These are phyloP conservation scores for Aspergillus udagawae DNA, from an alignment of 2,329 filamentous ascomycete genomes.

Conservation along the genomic window DNA sequence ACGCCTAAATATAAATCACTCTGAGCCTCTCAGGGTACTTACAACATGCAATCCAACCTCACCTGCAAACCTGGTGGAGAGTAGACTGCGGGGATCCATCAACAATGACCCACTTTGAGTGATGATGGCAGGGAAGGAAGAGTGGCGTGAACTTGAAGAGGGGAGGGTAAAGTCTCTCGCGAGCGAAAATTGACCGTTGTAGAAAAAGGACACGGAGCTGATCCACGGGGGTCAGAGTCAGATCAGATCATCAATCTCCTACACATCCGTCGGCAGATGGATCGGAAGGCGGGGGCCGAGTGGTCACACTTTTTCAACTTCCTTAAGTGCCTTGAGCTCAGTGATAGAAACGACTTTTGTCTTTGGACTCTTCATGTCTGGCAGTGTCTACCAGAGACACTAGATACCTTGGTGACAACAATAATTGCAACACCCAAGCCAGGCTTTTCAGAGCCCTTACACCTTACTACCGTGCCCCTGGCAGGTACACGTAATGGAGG, in stretches of 20 bases:
- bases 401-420: too few species aligned
- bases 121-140: neutral
- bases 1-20: neutral
- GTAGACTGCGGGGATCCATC: neutral
- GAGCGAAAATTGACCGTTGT: neutral
- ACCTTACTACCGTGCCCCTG: too few species aligned
- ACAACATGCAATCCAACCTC: neutral
- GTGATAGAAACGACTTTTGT: too few species aligned
- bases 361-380: too few species aligned
- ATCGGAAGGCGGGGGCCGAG: neutral
- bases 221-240: neutral
- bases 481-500: too few species aligned
- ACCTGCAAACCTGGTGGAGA: neutral
- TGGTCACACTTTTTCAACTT: neutral
- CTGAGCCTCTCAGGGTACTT: neutral
- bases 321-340: too few species aligned
- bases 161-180: neutral
- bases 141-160: too few species aligned
- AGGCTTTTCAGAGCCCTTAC: too few species aligned
- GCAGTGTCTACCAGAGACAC: too few species aligned
- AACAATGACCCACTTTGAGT: neutral
- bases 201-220: too few species aligned
- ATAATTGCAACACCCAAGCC: too few species aligned
- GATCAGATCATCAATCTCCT: neutral
- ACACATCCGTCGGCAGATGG: neutral